These are phyloP conservation scores for Fusarium sp. DNA, from an alignment of 2,329 filamentous ascomycete species.

Conservation along the genomic window DNA sequence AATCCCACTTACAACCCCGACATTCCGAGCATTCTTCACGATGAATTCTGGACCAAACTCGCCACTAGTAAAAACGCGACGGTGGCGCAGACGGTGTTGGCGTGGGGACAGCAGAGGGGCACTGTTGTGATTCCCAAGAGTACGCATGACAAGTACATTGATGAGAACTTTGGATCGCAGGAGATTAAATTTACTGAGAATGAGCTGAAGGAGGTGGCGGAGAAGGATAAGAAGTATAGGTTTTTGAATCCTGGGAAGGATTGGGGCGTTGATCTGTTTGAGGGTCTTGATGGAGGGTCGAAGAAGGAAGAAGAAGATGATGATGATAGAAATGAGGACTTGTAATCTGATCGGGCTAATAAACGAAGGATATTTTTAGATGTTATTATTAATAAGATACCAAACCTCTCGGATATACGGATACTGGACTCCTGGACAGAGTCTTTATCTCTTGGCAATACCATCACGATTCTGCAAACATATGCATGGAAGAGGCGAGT, in stretches of 20 bases:
- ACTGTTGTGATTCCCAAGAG: slow-evolving; percentile 37
- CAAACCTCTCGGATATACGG: not conserved
- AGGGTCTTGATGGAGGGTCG: slow-evolving; percentile 51
- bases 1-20: slow-evolving; percentile 35
- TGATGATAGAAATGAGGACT: slow-evolving; percentile 13
- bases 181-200: slow-evolving; percentile 16
- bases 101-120: slow-evolving; percentile 36
- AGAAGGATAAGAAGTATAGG: slow-evolving; percentile 45
- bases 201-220: slow-evolving; percentile 49
- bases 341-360: not conserved
- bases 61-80: slow-evolving; percentile 35
- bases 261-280: slow-evolving; percentile 54
- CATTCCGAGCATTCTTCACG: slow-evolving; percentile 28
- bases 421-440: not conserved
- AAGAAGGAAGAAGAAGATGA: slow-evolving; percentile 6
- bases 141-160: slow-evolving; percentile 28
- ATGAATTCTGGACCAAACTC: slow-evolving; percentile 31
- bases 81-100: slow-evolving; percentile 33
- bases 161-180: slow-evolving; percentile 32
- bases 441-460: not conserved
- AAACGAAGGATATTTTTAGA: not conserved
- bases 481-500: rapidly evolving
- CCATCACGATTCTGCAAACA: rapidly evolving
- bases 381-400: not conserved
- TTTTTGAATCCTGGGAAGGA: slow-evolving; percentile 50